Evolutionary conservation across 1,139 yeast genomes (phyloP), one percentile per base, ranked within the genome.

Genomic region (Hemisphaericaspora subhashii): DNA sequence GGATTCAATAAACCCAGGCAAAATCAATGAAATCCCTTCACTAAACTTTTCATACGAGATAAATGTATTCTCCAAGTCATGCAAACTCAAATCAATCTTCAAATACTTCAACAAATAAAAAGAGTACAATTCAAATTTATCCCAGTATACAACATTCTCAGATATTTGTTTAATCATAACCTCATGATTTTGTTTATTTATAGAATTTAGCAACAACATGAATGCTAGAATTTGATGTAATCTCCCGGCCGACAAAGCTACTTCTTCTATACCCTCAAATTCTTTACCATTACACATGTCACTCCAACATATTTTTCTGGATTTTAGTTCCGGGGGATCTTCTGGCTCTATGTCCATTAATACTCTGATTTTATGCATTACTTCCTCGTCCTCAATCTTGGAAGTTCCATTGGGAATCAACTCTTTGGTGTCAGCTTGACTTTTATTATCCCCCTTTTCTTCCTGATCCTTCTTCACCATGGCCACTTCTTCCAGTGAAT

Each of bases 21-120:
- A 51, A 2, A 68, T 54, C 1, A 51, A 39, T 1, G 46, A 42
- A 2, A 75, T 45, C 1, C 63, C 64, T 2, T 41, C 38, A 3
- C 51, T 42, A 47, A 77, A 76, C 33, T 71, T 66, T 0, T 50
- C 43, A 43, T 52, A 70, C 1, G 58, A 41, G 3, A 82, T 60
- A 0, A 39, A 39, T 10, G 43, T 39, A 0, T 49, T 38, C 2
- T 47, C 38, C 2, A 62, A 37, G 37, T 60, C 65, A 1, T 51
- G 40, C 0, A 41, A 30, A 1, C 53, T 54, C 16, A 71, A 52
- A 6, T 51, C 48, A 5, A 66, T 43, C 37, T 72, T 65, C 52
- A 81, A 64, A n/a, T 77, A 68, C 38, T 75, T 58, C n/a, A 81
- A 40, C 11, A 82, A 46, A 14, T 56, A 42, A 27, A 60, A 29